These are phyloP conservation scores for Henckelia pumila DNA, from an alignment of 257 asterid genomes.

Conservation along the genomic window DNA sequence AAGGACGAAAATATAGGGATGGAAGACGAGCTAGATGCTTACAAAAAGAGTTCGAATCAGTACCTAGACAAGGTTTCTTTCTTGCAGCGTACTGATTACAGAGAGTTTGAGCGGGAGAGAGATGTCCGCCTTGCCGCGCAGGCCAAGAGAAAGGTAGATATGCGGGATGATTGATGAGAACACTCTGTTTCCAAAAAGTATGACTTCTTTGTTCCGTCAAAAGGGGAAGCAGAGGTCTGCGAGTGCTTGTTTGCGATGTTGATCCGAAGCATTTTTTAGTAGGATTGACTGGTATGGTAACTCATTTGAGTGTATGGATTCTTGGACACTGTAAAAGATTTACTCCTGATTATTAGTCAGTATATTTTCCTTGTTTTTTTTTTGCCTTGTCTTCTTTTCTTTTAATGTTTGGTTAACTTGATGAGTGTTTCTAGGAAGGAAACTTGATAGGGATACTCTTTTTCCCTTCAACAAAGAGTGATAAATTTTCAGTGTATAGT, in stretches of 20 bases:
- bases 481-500: too few species aligned
- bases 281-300: not conserved
- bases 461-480: too few species aligned
- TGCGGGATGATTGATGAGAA: constrained; percentile 67
- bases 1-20: constrained; percentile 80
- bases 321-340: constrained; percentile 8
- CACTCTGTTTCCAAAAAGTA: not conserved
- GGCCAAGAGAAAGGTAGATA: constrained; percentile 75
- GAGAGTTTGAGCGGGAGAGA: constrained; percentile 91
- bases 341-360: not conserved
- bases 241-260: constrained; percentile 12
- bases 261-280: not conserved
- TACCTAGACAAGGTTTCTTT: constrained; percentile 83
- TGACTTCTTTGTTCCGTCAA: not conserved
- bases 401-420: constrained; percentile 33
- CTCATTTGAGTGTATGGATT: not conserved
- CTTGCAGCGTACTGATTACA: constrained; percentile 82
- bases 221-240: constrained; percentile 2
- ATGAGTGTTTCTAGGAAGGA: too few species aligned
- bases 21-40: constrained; percentile 89
- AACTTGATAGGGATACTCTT: too few species aligned
- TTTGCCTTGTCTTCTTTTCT: not conserved
- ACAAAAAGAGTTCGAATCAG: constrained; percentile 90
- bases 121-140: constrained; percentile 83
- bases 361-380: not conserved